Evolutionary conservation across 257 asterid species (phyloP), one percentile per base, ranked within the genome.

Genomic region (Gentiana dahurica): DNA sequence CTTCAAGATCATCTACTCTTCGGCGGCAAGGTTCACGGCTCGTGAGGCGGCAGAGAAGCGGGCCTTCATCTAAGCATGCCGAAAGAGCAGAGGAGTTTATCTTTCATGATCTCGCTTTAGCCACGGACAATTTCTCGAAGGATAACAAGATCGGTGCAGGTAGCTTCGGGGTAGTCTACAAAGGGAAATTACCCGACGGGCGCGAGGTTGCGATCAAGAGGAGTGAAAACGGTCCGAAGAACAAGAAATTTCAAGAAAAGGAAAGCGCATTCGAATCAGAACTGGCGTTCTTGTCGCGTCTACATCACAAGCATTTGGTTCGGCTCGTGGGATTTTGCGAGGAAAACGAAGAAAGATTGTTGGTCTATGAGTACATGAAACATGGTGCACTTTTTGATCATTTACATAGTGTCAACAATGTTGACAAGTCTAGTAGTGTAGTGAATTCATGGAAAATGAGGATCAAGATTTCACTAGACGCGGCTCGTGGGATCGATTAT

Each of bases 241-340:
- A 76, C 0, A 79, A 76, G 75, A 85, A 83, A 52, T 83, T 89
- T 60, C 95, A 83, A 68, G 97, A 89, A 36, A 85, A 85, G 39
- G 97, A 89, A 72, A 79, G 69, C 10, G 97, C 95, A 0, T 89
- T 89, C n/a, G 95, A 89, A 2, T 83, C 91, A 2, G 95, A 89
- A 67, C 62, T 89, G 4, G 83, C 87, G 0, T 89, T 85, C 75
- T 51, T 89, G 68, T 85, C 97, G 0, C 74, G 97, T 12, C 81
- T 89, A n/a, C 97, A 89, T 59, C 97, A 89, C 80, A 89, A 89
- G 73, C 97, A 89, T 63, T 59, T 89, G 68, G 97, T 89, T 50
- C 63, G 89, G 52, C 67, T 85, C 3, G 81, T 89, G 5, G 95
- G 97, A 2, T 89, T 53, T 45, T 89, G 97, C 12, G 89, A 89